Percentiles rank a stretch among this genome's conserved stretches.
Conservation (phyloP, 2,329 filamentous ascomycete genomes). For the Knufia fluminis region DNA sequence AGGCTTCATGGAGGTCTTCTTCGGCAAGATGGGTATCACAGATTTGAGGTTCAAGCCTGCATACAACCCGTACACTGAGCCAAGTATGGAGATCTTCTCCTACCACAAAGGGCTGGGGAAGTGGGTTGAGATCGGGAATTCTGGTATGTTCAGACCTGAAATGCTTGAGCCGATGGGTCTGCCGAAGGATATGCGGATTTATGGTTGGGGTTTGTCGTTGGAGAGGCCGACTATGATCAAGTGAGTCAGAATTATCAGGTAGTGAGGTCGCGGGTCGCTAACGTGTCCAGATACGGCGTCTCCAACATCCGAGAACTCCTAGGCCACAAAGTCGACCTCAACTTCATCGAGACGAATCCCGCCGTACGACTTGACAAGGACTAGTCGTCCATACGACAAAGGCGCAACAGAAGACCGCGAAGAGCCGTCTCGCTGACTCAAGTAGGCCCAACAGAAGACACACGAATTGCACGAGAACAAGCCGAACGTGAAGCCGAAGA, state of each 20-base stretch:
- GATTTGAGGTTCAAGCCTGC: conserved; percentile 91
- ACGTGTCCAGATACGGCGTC: conserved; percentile 49
- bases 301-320: conserved; percentile 87
- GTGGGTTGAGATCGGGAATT: conserved; percentile 96
- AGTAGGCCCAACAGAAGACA: too few relatives aligned
- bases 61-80: conserved; percentile 92
- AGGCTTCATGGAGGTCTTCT: conserved; percentile 92
- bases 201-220: conserved; percentile 84
- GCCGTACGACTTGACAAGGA: conserved; percentile 84
- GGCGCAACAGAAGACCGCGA: conserved; percentile 12
- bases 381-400: conserved; percentile 34
- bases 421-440: conserved; percentile 9
- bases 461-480: too few relatives aligned
- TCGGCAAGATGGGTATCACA: conserved; percentile 85
- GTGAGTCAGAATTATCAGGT: conserved; percentile 40
- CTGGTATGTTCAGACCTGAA: conserved; percentile 96
- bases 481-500: too few relatives aligned
- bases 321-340: conserved; percentile 89
- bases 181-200: conserved; percentile 83
- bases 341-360: conserved; percentile 84
- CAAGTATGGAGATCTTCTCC: conserved; percentile 95
- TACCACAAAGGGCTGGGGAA: conserved; percentile 83
- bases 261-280: conserved; percentile 1
- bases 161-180: conserved; percentile 94
- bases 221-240: conserved; percentile 98